These are phyloP conservation scores for Thozetella sp. DNA, from an alignment of 495 filamentous ascomycete species.

Conservation along the genomic window DNA sequence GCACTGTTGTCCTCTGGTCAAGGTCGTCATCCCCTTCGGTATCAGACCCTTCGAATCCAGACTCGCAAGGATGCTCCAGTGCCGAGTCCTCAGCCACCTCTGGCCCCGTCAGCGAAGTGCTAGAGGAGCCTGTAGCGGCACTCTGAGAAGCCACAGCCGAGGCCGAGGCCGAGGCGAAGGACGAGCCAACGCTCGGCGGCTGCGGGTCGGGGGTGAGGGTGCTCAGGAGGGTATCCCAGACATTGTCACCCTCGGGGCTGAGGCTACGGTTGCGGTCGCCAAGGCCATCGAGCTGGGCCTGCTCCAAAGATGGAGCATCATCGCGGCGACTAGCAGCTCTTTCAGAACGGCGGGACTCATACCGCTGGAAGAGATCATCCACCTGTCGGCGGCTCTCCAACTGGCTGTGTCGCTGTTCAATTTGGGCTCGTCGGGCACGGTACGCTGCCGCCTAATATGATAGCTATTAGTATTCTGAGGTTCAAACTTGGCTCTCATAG, in stretches of 20 bases:
- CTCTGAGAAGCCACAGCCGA: slow-evolving; percentile 35
- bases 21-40: slow-evolving; percentile 34
- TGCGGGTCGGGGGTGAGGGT: slow-evolving; percentile 81
- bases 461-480: not conserved
- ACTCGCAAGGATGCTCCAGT: slow-evolving; percentile 37
- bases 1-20: not conserved
- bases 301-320: not conserved
- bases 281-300: slow-evolving; percentile 62
- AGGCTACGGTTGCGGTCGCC: slow-evolving; percentile 83
- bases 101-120: slow-evolving; percentile 34
- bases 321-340: not conserved
- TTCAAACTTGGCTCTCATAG: too few species aligned
- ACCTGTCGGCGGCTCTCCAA: slow-evolving; percentile 1
- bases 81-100: slow-evolving; percentile 26
- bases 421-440: slow-evolving; percentile 1
- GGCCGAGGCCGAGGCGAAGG: slow-evolving; percentile 71
- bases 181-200: slow-evolving; percentile 77
- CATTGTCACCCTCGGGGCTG: slow-evolving; percentile 69
- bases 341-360: not conserved
- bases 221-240: slow-evolving; percentile 79
- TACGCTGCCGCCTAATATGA: not conserved
- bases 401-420: not conserved
- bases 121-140: slow-evolving; percentile 27
- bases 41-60: slow-evolving; percentile 31
- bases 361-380: slow-evolving; percentile 3